These are phyloP conservation scores for Solanum paucissectum DNA, from an alignment of 257 asterid genomes.

Conservation along the genomic window DNA sequence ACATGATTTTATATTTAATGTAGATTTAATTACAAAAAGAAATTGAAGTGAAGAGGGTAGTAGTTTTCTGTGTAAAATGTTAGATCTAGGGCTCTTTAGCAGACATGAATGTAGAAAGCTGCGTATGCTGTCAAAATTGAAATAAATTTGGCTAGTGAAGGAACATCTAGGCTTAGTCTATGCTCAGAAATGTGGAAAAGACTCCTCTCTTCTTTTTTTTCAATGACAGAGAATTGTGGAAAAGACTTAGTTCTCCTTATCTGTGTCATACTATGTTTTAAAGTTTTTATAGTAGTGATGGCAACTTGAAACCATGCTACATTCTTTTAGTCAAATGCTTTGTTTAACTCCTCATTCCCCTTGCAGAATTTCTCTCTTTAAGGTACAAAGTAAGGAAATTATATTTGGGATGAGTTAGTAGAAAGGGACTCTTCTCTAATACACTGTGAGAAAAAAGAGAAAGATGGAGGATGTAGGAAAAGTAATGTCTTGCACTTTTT, in stretches of 20 bases:
- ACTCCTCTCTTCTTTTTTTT: neutral
- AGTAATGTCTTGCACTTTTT: neutral
- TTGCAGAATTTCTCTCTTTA: neutral
- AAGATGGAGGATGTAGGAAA: neutral
- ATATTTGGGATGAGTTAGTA: neutral
- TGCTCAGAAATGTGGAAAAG: neutral
- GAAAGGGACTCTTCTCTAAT: neutral
- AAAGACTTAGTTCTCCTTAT: neutral
- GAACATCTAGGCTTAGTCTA: neutral
- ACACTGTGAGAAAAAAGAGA: neutral
- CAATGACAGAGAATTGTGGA: neutral
- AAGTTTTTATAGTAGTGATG: neutral
- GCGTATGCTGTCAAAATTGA: neutral
- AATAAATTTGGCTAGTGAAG: neutral
- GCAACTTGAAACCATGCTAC: neutral
- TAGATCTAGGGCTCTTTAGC: neutral
- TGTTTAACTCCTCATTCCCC: neutral
- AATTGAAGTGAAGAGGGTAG: neutral
- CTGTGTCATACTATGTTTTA: neutral
- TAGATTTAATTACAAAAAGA: neutral
- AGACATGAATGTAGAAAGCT: neutral
- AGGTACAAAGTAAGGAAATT: neutral
- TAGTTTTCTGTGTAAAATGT: neutral
- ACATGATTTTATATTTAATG: neutral
- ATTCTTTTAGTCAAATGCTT: neutral